Conservation (phyloP, 2,329 filamentous ascomycete genomes). For the Coniochaeta sp. region DNA sequence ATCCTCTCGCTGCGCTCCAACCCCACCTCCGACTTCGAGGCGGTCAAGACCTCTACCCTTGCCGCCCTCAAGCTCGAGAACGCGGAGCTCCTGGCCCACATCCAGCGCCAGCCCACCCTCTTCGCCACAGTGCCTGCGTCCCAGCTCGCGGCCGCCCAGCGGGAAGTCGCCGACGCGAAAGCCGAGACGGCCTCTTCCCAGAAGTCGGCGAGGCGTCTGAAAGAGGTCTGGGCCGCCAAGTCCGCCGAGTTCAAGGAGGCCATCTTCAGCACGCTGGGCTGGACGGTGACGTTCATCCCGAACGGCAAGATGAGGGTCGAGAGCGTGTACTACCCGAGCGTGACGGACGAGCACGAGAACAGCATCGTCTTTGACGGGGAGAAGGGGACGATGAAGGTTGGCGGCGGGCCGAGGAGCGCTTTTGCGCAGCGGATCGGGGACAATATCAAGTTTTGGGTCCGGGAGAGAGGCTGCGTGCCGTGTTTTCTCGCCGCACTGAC, state of each 20-base stretch:
- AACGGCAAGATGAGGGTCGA: conserved; percentile 94
- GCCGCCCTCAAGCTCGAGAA: conserved; percentile 77
- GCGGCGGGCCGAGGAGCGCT: conserved; percentile 75
- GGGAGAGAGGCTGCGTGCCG: conserved; percentile 87
- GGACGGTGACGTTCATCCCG: conserved; percentile 93
- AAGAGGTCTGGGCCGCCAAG: conserved; percentile 88
- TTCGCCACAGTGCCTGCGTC: conserved; percentile 66
- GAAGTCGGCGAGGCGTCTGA: conserved; percentile 78
- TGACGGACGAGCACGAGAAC: conserved; percentile 62
- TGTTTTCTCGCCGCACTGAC: conserved; percentile 88
- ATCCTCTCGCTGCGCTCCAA: conserved; percentile 86
- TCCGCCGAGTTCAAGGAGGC: conserved; percentile 92
- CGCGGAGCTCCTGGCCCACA: conserved; percentile 66
- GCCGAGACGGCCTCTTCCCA: conserved; percentile 64
- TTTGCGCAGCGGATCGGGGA: conserved; percentile 82
- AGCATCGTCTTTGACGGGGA: conserved; percentile 84
- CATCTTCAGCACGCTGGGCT: conserved; percentile 84
- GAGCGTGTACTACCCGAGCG: conserved; percentile 69
- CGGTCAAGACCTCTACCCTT: conserved; percentile 75
- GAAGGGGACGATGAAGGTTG: conserved; percentile 95
- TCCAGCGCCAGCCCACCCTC: conserved; percentile 38
- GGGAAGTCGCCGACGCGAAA: conserved; percentile 66
- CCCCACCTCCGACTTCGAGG: conserved; percentile 78
- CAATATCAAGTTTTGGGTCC: conserved; percentile 91
- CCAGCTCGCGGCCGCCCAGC: conserved; percentile 65